phyloP scores from a whole-genome alignment of 2,329 filamentous ascomycete genomes.

The Laburnicola sp. region DNA sequence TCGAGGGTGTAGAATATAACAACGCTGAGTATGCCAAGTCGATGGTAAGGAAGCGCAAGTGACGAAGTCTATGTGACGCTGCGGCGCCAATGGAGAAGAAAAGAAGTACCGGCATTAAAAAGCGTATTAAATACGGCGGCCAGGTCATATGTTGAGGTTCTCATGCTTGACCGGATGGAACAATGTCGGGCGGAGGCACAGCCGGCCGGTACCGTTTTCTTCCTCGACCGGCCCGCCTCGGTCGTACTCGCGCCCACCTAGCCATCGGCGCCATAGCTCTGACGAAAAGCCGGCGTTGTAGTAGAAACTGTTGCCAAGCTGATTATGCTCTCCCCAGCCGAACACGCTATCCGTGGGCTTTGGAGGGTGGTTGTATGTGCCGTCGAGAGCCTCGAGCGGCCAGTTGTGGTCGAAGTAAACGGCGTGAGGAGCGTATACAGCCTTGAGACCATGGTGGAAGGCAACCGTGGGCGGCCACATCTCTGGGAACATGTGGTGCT shows the following conservation, averaged over 20 bases:
- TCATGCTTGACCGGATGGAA: constrained; percentile 57
- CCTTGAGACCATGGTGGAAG: constrained; percentile 76
- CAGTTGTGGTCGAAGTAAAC: constrained; percentile 78
- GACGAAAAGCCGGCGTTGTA: constrained; percentile 55
- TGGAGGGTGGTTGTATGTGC: constrained; percentile 54
- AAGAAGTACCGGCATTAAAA: constrained; percentile 27
- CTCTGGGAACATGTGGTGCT: constrained; percentile 74
- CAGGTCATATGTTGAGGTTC: constrained; percentile 41
- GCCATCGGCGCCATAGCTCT: constrained; percentile 54
- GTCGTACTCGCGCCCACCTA: constrained; percentile 53
- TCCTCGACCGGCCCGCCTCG: constrained; percentile 48
- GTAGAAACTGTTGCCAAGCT: constrained; percentile 55
- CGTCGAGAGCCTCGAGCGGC: constrained; percentile 54
- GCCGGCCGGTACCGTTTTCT: constrained; percentile 50
- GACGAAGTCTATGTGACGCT: constrained; percentile 29
- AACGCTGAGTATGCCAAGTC: constrained; percentile 31
- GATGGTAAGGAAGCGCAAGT: constrained; percentile 15
- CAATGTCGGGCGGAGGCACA: constrained; percentile 52
- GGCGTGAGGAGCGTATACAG: constrained; percentile 76
- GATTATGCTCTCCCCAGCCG: constrained; percentile 57
- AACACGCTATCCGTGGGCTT: constrained; percentile 52
- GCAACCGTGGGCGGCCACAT: constrained; percentile 77
- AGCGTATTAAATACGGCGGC: constrained; percentile 21
- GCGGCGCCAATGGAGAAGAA: constrained; percentile 23
- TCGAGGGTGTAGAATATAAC: constrained; percentile 16